Evolutionary conservation across 2,329 filamentous ascomycete genomes (phyloP).

Genomic region (Parastagonospora nodorum): DNA sequence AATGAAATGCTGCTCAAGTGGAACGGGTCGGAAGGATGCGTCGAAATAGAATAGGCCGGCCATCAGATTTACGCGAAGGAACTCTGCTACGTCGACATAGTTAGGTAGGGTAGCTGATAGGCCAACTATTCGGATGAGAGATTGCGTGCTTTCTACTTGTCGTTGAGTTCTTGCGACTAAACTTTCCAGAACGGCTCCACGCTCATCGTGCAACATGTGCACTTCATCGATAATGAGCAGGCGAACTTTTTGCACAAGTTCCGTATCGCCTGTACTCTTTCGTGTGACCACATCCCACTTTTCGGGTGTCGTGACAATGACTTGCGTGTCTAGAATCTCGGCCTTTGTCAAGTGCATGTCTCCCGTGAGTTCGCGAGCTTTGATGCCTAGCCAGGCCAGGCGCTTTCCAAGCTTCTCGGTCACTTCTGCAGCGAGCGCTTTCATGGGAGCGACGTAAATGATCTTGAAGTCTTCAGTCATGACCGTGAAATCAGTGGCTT

Average conservation of each 20-base stretch:
- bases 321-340: conserved; percentile 93
- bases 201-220: conserved; percentile 98
- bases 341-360: conserved; percentile 99
- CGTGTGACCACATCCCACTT: conserved; percentile 99
- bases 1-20: conserved; percentile 95
- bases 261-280: conserved; percentile 96
- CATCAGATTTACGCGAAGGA: conserved; percentile 91
- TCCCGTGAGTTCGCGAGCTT: conserved; percentile 91
- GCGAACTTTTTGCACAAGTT: conserved; percentile 95
- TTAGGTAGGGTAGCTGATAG: conserved; percentile 96
- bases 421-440: conserved; percentile 93
- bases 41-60: conserved; percentile 97
- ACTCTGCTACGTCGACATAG: conserved; percentile 95
- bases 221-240: conserved; percentile 98
- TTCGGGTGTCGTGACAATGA: conserved; percentile 97
- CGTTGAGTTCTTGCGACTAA: conserved; percentile 92
- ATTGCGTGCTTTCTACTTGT: conserved; percentile 97
- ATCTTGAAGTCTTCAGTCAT: conserved; percentile 92
- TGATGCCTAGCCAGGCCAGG: conserved; percentile 89
- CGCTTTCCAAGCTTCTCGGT: conserved; percentile 92
- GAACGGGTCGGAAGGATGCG: conserved; percentile 91
- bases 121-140: conserved; percentile 92
- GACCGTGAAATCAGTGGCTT: conserved; percentile 80
- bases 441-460: conserved; percentile 99
- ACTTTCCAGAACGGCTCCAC: conserved; percentile 93